A percentile compares a stretch with the other conserved stretches of the same genome.
These are phyloP conservation scores for Neofusicoccum sp. DNA, from an alignment of 2,329 filamentous ascomycete genomes.

Conservation along the genomic window DNA sequence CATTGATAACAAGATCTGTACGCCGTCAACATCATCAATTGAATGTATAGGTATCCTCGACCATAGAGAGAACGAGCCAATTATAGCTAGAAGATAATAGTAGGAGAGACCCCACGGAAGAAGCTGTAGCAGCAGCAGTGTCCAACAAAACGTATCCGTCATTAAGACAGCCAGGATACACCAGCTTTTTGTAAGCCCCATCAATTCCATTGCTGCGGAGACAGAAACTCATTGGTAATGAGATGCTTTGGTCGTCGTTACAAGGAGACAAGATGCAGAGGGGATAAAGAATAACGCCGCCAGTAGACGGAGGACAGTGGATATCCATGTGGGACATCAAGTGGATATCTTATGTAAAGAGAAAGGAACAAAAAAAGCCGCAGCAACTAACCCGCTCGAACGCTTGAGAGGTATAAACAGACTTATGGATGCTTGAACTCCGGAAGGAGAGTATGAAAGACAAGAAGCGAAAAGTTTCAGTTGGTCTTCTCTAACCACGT, in stretches of 20 bases:
- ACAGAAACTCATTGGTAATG: background rate
- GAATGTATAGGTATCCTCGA: background rate
- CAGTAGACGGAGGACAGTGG: background rate
- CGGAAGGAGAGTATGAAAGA: background rate
- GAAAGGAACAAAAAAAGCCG: background rate
- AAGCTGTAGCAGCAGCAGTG: background rate
- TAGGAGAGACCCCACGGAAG: background rate
- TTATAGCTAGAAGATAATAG: background rate
- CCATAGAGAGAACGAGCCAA: background rate
- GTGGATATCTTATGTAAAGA: constrained; percentile 3
- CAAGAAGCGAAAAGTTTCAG: background rate
- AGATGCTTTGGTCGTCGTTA: background rate
- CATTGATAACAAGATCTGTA: background rate
- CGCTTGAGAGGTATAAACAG: background rate
- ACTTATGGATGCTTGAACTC: background rate
- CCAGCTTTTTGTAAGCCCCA: background rate
- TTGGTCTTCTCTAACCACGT: background rate
- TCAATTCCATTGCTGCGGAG: background rate
- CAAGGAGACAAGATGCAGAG: background rate
- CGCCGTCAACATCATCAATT: background rate
- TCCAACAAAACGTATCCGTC: background rate
- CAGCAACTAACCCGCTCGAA: background rate
- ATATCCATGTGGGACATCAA: background rate
- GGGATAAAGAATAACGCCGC: background rate
- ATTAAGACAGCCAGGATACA: background rate